A percentile compares a stretch with the other conserved stretches of the same genome.
These are phyloP conservation scores for Rhynchospora breviuscula DNA, from an alignment of 176 grass and related monocot species.

Conservation along the genomic window DNA sequence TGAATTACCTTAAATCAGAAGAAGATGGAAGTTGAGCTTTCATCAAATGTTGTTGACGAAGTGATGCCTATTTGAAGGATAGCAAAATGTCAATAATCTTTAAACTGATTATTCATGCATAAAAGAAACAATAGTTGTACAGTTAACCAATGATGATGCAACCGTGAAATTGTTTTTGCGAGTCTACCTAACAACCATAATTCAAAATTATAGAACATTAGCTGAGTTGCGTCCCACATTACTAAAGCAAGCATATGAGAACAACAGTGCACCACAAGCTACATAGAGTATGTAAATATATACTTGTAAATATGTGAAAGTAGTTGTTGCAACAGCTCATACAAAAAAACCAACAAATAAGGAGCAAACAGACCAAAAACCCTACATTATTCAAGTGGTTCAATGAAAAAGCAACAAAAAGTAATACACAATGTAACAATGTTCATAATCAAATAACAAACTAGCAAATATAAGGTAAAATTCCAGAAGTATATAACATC, in stretches of 20 bases:
- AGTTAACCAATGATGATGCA: background rate
- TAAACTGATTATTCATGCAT: background rate
- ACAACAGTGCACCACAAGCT: background rate
- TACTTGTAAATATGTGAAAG: background rate
- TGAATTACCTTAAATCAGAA: conserved; percentile 76
- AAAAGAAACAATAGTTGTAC: background rate
- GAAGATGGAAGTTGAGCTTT: conserved; percentile 71
- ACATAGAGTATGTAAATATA: background rate
- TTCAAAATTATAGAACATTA: background rate
- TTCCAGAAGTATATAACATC: background rate
- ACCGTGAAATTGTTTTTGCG: background rate
- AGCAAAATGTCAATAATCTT: conserved; percentile 17
- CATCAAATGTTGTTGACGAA: conserved; percentile 74
- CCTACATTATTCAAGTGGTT: conserved; percentile 61
- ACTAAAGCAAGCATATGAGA: background rate
- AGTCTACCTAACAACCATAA: background rate
- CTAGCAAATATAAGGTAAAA: background rate
- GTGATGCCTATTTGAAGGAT: conserved; percentile 44
- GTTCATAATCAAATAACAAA: conserved; percentile 13
- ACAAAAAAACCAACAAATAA: background rate
- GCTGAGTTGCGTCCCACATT: background rate
- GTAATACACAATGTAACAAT: conserved; percentile 11
- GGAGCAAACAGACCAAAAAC: background rate
- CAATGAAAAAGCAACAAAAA: conserved; percentile 34
- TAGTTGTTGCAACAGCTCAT: background rate